Conservation (phyloP, 1,139 yeast genomes). For the Suhomyces anneliseae region DNA sequence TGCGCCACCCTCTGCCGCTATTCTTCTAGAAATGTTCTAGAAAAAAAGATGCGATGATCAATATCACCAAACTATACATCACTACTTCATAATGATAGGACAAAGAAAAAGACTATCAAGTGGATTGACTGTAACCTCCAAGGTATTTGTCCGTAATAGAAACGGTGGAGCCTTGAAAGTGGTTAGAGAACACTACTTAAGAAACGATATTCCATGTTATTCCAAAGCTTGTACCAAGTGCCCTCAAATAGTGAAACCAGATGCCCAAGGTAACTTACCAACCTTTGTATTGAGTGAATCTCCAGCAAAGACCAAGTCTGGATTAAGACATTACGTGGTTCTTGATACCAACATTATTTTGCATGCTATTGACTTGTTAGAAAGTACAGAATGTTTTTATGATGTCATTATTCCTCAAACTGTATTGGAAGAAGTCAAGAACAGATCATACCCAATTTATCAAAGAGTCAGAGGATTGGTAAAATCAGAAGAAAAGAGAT, state of each 20-base stretch:
- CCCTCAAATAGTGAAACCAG: slow-evolving; percentile 53
- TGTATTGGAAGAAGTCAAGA: slow-evolving; percentile 89
- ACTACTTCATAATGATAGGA: slow-evolving; percentile 16
- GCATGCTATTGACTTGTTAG: slow-evolving; percentile 87
- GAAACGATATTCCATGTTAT: slow-evolving; percentile 90
- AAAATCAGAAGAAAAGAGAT: slow-evolving; percentile 77
- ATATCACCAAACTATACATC: not conserved
- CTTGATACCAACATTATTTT: slow-evolving; percentile 87
- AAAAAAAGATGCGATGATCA: slow-evolving; percentile 10
- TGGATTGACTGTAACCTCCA: slow-evolving; percentile 77
- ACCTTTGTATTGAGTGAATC: slow-evolving; percentile 49
- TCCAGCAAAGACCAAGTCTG: slow-evolving; percentile 43
- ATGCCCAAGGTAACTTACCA: slow-evolving; percentile 54
- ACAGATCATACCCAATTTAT: slow-evolving; percentile 84
- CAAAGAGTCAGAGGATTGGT: slow-evolving; percentile 78
- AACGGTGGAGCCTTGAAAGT: slow-evolving; percentile 89
- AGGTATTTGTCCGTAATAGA: slow-evolving; percentile 88
- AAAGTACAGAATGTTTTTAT: slow-evolving; percentile 70
- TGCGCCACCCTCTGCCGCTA: not conserved
- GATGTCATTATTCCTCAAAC: slow-evolving; percentile 95
- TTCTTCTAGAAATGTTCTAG: not conserved
- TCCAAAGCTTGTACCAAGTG: slow-evolving; percentile 71
- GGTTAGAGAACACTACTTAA: slow-evolving; percentile 89
- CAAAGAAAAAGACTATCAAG: slow-evolving; percentile 48
- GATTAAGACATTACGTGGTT: slow-evolving; percentile 66